Evolutionary conservation across 768 basidiomycete genomes (phyloP).

Genomic region (Trametes gibbosa): DNA sequence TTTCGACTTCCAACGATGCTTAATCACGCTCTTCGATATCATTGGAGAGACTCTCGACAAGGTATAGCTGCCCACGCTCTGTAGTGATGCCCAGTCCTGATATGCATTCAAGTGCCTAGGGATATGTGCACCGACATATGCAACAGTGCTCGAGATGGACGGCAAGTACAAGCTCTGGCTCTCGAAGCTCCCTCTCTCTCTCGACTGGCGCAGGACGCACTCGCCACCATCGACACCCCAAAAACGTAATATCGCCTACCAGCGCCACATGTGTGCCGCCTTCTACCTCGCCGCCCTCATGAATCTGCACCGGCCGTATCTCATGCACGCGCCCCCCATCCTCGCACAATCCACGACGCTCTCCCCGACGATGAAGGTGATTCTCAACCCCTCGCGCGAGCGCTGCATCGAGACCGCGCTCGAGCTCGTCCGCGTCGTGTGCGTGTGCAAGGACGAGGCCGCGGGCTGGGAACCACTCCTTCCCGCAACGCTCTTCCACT

Average conservation of each 20-base stretch:
- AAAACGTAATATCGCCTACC: conserved; percentile 37
- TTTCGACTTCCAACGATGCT: conserved; percentile 36
- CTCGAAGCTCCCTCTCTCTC: conserved; percentile 38
- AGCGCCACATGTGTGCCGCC: conserved; percentile 43
- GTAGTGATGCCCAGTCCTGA: too few relatives aligned
- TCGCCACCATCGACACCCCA: conserved; percentile 13
- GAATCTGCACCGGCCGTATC: conserved; percentile 44
- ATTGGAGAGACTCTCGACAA: conserved; percentile 41
- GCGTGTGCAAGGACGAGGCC: conserved; percentile 32
- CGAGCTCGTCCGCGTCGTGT: conserved; percentile 44
- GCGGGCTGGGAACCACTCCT: conserved; percentile 21
- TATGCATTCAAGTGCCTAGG: conserved; percentile 20
- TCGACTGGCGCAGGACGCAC: conserved; percentile 34
- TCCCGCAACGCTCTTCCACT: conserved; percentile 17
- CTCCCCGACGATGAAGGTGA: conserved; percentile 24
- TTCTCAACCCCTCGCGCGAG: conserved; percentile 34
- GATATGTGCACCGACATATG: conserved; percentile 24
- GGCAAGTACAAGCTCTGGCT: conserved; percentile 45
- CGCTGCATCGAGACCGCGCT: conserved; percentile 40
- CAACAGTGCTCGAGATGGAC: conserved; percentile 41
- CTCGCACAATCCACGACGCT: conserved; percentile 20
- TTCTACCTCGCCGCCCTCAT: conserved; percentile 47
- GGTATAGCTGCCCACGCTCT: conserved; percentile 24
- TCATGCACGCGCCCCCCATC: conserved; percentile 32
- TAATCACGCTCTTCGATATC: conserved; percentile 39